These are phyloP conservation scores for Apiospora aurea DNA, from an alignment of 2,329 filamentous ascomycete genomes.

Conservation along the genomic window DNA sequence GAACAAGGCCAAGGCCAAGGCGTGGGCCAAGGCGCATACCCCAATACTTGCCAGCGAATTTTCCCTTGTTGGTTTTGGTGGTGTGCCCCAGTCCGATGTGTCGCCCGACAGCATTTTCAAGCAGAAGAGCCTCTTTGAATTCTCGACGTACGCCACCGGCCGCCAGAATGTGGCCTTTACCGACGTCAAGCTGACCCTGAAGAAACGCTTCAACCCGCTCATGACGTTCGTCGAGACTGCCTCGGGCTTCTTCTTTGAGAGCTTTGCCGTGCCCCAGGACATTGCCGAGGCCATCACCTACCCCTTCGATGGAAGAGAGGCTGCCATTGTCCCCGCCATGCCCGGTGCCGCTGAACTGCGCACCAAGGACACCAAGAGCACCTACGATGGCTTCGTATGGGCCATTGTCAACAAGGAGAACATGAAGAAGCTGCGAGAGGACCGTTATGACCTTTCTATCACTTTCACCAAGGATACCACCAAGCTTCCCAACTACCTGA, in stretches of 20 bases:
- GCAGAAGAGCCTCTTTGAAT: constrained; percentile 90
- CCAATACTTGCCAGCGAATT: constrained; percentile 81
- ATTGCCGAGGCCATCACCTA: constrained; percentile 79
- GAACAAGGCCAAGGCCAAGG: constrained; percentile 81
- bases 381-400: constrained; percentile 92
- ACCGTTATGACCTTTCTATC: constrained; percentile 92
- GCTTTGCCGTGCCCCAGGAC: constrained; percentile 73
- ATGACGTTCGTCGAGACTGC: constrained; percentile 67
- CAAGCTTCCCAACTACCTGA: constrained; percentile 89
- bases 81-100: constrained; percentile 57
- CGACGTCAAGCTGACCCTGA: constrained; percentile 81
- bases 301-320: constrained; percentile 92
- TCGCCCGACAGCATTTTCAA: constrained; percentile 69
- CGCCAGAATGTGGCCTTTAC: constrained; percentile 92
- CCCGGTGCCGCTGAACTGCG: constrained; percentile 66
- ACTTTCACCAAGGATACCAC: constrained; percentile 91
- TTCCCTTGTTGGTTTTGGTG: constrained; percentile 81
- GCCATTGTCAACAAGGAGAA: constrained; percentile 92
- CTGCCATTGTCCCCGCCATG: constrained; percentile 72
- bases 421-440: constrained; percentile 89
- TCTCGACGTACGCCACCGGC: constrained; percentile 85
- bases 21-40: constrained; percentile 80
- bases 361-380: constrained; percentile 67
- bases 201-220: constrained; percentile 87
- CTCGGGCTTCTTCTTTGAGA: constrained; percentile 82